Conservation (phyloP, 192 early-diverging fungal genomes). For the Thoreauomyces humboldtii region DNA sequence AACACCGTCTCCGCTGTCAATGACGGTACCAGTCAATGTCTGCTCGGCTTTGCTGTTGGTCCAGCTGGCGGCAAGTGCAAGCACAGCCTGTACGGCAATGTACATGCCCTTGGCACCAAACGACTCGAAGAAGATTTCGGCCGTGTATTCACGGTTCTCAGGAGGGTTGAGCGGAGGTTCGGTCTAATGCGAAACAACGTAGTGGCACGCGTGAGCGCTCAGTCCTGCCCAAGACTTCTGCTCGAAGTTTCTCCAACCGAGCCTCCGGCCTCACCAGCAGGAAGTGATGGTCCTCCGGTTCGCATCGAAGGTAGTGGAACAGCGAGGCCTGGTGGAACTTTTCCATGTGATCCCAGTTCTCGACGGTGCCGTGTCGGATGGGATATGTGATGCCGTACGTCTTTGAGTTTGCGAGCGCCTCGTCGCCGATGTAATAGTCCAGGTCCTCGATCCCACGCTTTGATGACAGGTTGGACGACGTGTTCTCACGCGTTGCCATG, state of each 20-base stretch:
- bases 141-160: slow-evolving; percentile 98
- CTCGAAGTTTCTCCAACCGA: too few species aligned
- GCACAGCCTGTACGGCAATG: slow-evolving; percentile 98
- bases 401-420: slow-evolving; percentile 86
- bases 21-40: slow-evolving; percentile 96
- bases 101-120: slow-evolving; percentile 97
- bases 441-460: slow-evolving; percentile 97
- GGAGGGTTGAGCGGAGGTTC: slow-evolving; percentile 97
- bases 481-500: slow-evolving; percentile 73
- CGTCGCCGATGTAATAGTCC: slow-evolving; percentile 96
- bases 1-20: slow-evolving; percentile 98
- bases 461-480: slow-evolving; percentile 74
- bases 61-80: slow-evolving; percentile 96
- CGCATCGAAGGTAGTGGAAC: slow-evolving; percentile 96
- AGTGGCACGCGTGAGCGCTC: too few species aligned
- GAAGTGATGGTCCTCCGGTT: slow-evolving; percentile 98
- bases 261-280: slow-evolving; percentile 82
- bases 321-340: slow-evolving; percentile 98
- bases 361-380: slow-evolving; percentile 95
- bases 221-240: too few species aligned
- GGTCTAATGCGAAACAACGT: slow-evolving; percentile 73
- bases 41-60: slow-evolving; percentile 81
- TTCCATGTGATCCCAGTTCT: slow-evolving; percentile 99
- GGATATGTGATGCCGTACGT: slow-evolving; percentile 88
- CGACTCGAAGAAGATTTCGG: slow-evolving; percentile 99